phyloP scores from a whole-genome alignment of 78 protist species.

The Bodo saltans region DNA sequence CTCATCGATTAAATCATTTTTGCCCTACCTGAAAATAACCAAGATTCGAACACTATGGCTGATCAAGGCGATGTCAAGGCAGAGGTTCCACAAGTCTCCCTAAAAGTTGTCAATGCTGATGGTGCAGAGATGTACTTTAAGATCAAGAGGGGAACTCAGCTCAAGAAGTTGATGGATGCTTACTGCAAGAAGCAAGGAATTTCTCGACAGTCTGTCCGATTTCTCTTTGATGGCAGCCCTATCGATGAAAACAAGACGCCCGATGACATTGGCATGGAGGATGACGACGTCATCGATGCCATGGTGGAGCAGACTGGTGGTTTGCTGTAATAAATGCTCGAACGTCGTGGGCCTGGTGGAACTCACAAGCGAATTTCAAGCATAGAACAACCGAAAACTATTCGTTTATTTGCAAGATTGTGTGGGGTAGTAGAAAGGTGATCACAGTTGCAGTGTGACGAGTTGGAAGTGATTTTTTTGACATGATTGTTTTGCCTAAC shows the following conservation, averaged over 20 bases:
- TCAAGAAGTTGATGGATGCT: slow-evolving; percentile 39
- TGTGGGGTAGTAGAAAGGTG: too few species aligned
- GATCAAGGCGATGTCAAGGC: neutral
- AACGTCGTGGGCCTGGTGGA: too few species aligned
- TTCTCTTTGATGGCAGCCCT: slow-evolving; percentile 40
- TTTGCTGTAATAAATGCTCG: neutral
- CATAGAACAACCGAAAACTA: too few species aligned
- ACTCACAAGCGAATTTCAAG: too few species aligned
- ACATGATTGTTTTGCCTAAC: too few species aligned
- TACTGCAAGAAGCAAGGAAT: slow-evolving; percentile 44
- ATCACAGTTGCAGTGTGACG: too few species aligned
- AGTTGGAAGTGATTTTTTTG: too few species aligned
- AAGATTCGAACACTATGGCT: too few species aligned
- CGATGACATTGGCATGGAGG: slow-evolving; percentile 42
- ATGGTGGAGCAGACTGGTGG: slow-evolving; percentile 44
- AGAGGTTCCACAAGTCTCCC: neutral
- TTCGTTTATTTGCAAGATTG: too few species aligned
- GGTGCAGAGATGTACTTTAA: slow-evolving; percentile 34
- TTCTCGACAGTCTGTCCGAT: slow-evolving; percentile 7
- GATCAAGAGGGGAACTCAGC: slow-evolving; percentile 22
- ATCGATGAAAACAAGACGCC: slow-evolving; percentile 37
- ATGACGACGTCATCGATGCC: slow-evolving; percentile 44
- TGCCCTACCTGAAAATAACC: too few species aligned
- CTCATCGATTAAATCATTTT: too few species aligned
- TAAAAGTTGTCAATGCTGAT: neutral